These are phyloP conservation scores for Sclerotiophoma versabilis DNA, from an alignment of 2,329 filamentous ascomycete species.

Conservation along the genomic window DNA sequence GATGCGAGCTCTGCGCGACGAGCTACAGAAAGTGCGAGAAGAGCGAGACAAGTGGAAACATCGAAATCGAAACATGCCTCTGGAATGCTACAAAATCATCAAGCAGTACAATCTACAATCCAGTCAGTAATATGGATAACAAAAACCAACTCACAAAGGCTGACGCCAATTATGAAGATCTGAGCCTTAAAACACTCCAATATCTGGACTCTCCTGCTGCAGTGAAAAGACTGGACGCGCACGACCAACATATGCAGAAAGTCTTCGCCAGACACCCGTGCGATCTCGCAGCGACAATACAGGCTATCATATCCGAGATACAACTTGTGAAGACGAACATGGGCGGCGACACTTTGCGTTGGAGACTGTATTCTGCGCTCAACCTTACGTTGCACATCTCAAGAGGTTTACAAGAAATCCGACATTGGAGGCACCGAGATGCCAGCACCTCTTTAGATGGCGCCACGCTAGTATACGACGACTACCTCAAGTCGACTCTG, in stretches of 20 bases:
- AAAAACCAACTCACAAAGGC: background rate
- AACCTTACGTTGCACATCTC: conserved; percentile 13
- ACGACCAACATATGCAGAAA: conserved; percentile 6
- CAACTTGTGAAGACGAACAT: conserved; percentile 4
- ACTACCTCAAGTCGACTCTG: conserved; percentile 11
- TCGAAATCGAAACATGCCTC: conserved; percentile 2
- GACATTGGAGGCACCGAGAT: background rate
- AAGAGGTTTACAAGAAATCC: background rate
- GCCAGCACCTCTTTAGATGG: background rate
- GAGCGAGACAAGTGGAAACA: conserved; percentile 8
- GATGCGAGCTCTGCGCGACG: conserved; percentile 4
- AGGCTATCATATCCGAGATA: conserved; percentile 5
- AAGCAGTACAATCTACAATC: conserved; percentile 2
- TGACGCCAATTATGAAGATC: background rate
- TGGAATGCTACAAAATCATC: conserved; percentile 5
- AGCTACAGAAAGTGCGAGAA: background rate
- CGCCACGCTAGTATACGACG: background rate
- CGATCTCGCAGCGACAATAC: conserved; percentile 1
- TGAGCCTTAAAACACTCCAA: conserved; percentile 4
- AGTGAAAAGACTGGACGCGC: conserved; percentile 4
- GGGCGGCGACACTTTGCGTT: conserved; percentile 4
- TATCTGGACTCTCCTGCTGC: conserved; percentile 3
- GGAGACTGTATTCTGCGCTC: conserved; percentile 10
- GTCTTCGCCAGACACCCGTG: conserved; percentile 1
- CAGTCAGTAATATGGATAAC: background rate